Evolutionary conservation across 108 stramenopile species (phyloP), one percentile per base, ranked within the genome.

Genomic region (Conticribra guillardii): DNA sequence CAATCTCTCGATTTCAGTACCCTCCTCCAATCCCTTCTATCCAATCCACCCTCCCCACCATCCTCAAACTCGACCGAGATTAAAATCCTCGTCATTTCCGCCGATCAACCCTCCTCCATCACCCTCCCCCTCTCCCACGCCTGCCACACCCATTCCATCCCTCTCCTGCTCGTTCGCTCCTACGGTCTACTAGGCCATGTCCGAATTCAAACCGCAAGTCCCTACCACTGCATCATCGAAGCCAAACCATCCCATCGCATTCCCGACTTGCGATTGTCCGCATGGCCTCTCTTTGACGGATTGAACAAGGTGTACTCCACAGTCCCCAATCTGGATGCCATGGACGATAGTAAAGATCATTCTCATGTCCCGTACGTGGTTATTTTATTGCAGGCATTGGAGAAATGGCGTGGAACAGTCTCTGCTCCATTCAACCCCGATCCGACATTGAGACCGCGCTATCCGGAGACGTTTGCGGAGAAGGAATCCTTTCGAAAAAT

Each of bases 161-260:
- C 98, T 0, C 78, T 98, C 22, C 19, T 99, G 22, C 66, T 85
- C 30, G 87, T 89, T 2, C 76, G 90, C 7, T 85, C 90, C 33
- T 97, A 95, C 60, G 99, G 99, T 21, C 47, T 99, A 23, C 57
- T 99, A 5, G 98, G 99, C 7, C 60, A 66, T 15, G 84, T 97
- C 5, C 89, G 96, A 0, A 34, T 96, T 17, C 92, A 93, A 59
- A 58, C 73, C 4, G 74, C 77, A 8, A 16, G 51, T 11, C 90
- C 91, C 21, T 81, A 85, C n/a, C 60, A 83, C 18, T 44, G 67
- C n/a, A 47, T 95, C 17, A 60, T 82, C 27, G 96, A 96, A 41
- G 68, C 91, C 1, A 91, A 92, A 56, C 89, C 91, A 21, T 89
- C 86, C 46, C 78, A 81, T 27, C 37, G 34, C 9, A 30, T 72